These are phyloP conservation scores for Krasilnikovozyma curviuscula DNA, from an alignment of 768 basidiomycete genomes.

Conservation along the genomic window DNA sequence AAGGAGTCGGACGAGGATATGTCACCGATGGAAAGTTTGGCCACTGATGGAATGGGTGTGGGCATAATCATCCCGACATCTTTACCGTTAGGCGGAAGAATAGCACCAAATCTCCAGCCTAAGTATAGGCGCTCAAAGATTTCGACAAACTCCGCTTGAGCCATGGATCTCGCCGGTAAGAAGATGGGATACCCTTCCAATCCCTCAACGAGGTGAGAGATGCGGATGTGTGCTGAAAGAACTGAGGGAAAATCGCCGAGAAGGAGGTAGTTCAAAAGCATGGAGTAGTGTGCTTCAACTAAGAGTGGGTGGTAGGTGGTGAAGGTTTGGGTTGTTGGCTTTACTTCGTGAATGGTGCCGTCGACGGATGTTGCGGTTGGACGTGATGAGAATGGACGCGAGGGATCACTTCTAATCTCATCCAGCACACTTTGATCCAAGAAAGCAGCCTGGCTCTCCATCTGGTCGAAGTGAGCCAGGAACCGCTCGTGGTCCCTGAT, in stretches of 20 bases:
- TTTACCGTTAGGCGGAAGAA: conserved; percentile 16
- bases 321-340: conserved; percentile 30
- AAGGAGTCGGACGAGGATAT: neutral
- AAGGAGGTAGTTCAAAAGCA: conserved; percentile 55
- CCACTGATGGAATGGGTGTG: neutral
- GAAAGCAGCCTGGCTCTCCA: conserved; percentile 1
- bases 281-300: conserved; percentile 66
- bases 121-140: conserved; percentile 58
- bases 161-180: conserved; percentile 67
- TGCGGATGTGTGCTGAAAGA: conserved; percentile 44
- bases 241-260: conserved; percentile 51
- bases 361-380: neutral
- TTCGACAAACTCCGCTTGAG: conserved; percentile 75
- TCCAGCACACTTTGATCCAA: neutral
- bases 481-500: conserved; percentile 73
- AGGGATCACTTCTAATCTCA: neutral
- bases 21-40: neutral
- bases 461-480: conserved; percentile 42
- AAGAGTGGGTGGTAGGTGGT: conserved; percentile 81
- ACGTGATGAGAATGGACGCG: neutral
- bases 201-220: conserved; percentile 52
- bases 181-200: conserved; percentile 80
- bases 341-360: neutral
- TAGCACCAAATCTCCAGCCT: conserved; percentile 47
- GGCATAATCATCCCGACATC: conserved; percentile 3